Conservation (phyloP, 176 grass and related monocot genomes). For the Alopecurus myosuroides region DNA sequence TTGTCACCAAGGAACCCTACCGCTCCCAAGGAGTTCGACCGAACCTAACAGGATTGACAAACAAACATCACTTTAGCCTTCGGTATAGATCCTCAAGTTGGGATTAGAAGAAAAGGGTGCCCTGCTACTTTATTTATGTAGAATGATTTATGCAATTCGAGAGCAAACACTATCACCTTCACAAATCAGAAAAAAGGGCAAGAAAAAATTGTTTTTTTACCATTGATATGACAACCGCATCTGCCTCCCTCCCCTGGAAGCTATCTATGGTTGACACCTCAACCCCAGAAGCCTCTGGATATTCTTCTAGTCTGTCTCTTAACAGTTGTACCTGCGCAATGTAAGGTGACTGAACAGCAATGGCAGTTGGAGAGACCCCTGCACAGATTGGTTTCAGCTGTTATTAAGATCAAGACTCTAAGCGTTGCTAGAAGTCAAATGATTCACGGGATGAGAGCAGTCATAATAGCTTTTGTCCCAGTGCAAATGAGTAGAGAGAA, state of each 20-base stretch:
- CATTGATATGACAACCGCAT: slow-evolving; percentile 93
- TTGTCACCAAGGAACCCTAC: slow-evolving; percentile 84
- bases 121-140: background rate
- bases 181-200: background rate
- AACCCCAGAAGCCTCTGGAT: slow-evolving; percentile 57
- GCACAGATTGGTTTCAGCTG: slow-evolving; percentile 23
- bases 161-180: background rate
- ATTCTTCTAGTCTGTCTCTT: slow-evolving; percentile 63
- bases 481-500: background rate
- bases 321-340: slow-evolving; percentile 83
- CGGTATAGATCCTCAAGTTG: background rate
- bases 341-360: slow-evolving; percentile 86
- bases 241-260: slow-evolving; percentile 89
- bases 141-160: background rate
- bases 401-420: background rate
- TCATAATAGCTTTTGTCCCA: background rate
- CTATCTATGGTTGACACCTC: slow-evolving; percentile 92
- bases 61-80: background rate
- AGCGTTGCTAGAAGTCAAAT: background rate
- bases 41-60: slow-evolving; percentile 49
- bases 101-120: background rate
- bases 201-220: slow-evolving; percentile 17
- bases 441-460: background rate
- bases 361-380: slow-evolving; percentile 64
- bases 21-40: slow-evolving; percentile 72